Evolutionary conservation across 2,329 filamentous ascomycete species (phyloP), one percentile per base, ranked within the genome.

Genomic region (Colletotrichum echinochloae): DNA sequence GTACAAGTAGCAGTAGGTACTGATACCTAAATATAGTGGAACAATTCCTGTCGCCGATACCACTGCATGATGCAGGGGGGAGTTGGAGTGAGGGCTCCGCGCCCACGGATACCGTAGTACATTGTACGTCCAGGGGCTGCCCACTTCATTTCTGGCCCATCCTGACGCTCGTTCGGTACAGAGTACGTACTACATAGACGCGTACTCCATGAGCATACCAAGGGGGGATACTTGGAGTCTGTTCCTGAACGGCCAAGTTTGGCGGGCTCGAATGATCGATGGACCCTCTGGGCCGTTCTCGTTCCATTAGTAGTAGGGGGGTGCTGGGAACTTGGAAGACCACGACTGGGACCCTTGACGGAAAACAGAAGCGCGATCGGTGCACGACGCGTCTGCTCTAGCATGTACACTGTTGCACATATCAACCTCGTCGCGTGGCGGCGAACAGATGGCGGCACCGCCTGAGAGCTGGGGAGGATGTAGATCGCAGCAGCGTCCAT

Each of bases 21-120:
- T n/a, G 5, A 46, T 59, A 26, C 64, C 64, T 70, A 70, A 70
- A 62, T 67, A 62, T 70, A 70, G 67, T 70, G 67, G 57, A 62
- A 70, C 37, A 46, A 67, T 62, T 35, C 52, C 52, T 70, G 62
- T 48, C 51, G 55, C 67, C 67, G 37, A 67, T 70, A 52, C 64
- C 56, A 70, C 67, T 70, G 67, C 64, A 70, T 63, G 64, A 70
- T 70, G 67, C 67, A 70, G 67, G 67, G 64, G 64, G 48, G 37
- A 60, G 62, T 52, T 70, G 33, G 57, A 62, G 46, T 33, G 48
- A 39, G 48, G 39, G 33, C 52, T 14, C 52, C 52, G 48, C 35
- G 46, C 18, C 35, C 44, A 61, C 33, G 59, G 44, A 46, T 51
- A n/a, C n/a, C n/a, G n/a, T n/a, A n/a, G n/a, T n/a, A n/a, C n/a